Evolutionary conservation across 805 yeast genomes (phyloP), one percentile per base, ranked within the genome.

Genomic region (Starmerella stellata): DNA sequence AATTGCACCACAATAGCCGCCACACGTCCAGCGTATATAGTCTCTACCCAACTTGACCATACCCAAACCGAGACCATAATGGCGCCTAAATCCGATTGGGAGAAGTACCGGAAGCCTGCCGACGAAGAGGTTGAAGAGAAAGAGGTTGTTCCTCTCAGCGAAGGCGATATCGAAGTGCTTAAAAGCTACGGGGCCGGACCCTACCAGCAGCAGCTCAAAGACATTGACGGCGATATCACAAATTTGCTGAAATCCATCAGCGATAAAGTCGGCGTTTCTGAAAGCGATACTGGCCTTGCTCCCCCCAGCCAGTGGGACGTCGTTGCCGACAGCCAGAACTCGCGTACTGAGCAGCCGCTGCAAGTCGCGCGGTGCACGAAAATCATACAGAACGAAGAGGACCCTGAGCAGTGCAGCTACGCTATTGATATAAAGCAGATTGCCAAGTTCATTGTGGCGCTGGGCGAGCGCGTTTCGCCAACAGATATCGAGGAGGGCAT

Each of bases 1-100:
- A n/a, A n/a, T n/a, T n/a, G n/a, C n/a, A n/a, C n/a, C n/a, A n/a
- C n/a, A n/a, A n/a, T n/a, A n/a, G n/a, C n/a, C n/a, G n/a, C n/a
- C n/a, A n/a, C n/a, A n/a, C n/a, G n/a, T n/a, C n/a, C n/a, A n/a
- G n/a, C n/a, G n/a, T n/a, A n/a, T n/a, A n/a, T n/a, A n/a, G n/a
- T n/a, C n/a, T n/a, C n/a, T n/a, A n/a, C n/a, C n/a, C n/a, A n/a
- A n/a, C n/a, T n/a, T n/a, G n/a, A n/a, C n/a, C n/a, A n/a, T n/a
- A n/a, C n/a, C n/a, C n/a, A n/a, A 25, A 25, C 14, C 11, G n/a
- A 25, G 17, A 32, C 9, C 38, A 55, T 38, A 47, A 85, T 85
- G 95, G 85, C 95, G 44, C 94, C 95, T 50, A 90, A 83, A 66
- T 90, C 83, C 41, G 93, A 90, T 60, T 90, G 99, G 99, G 99